phyloP scores from a whole-genome alignment of 805 yeast genomes.

The Wickerhamiella siamensis region DNA sequence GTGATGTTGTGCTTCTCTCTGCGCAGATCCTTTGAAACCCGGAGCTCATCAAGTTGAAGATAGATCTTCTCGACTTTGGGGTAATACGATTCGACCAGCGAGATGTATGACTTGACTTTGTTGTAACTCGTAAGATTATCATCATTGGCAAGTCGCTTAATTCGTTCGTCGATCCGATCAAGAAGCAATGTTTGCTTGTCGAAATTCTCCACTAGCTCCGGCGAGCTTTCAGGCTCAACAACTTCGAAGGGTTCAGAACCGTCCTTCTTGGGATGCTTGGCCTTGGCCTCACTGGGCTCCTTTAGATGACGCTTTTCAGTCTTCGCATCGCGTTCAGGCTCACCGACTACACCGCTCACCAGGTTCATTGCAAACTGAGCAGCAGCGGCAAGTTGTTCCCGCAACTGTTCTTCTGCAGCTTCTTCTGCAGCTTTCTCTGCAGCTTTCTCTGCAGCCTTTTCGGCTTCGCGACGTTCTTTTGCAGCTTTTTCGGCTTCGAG shows the following conservation, averaged over 20 bases:
- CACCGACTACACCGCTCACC: no score
- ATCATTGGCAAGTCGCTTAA: neutral
- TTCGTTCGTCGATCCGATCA: constrained; percentile 4
- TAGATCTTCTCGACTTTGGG: constrained; percentile 9
- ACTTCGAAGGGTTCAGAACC: neutral
- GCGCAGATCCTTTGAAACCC: constrained; percentile 9
- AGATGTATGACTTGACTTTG: neutral
- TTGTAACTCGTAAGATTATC: neutral
- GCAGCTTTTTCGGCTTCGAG: neutral
- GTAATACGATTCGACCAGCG: neutral
- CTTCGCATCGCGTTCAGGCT: no score
- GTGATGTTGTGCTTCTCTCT: constrained; percentile 12
- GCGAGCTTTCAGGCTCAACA: neutral
- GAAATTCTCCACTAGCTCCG: neutral
- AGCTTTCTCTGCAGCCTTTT: neutral
- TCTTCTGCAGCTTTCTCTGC: neutral
- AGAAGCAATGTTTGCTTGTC: neutral
- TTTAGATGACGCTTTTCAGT: neutral
- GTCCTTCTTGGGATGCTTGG: neutral
- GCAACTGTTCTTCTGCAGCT: neutral
- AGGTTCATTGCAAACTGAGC: no score
- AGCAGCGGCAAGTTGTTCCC: neutral
- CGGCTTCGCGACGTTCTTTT: neutral
- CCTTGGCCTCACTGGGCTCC: neutral
- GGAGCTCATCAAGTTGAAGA: constrained; percentile 10